Conservation (phyloP, 305 asterid species). For the Fraxinus ornus region DNA sequence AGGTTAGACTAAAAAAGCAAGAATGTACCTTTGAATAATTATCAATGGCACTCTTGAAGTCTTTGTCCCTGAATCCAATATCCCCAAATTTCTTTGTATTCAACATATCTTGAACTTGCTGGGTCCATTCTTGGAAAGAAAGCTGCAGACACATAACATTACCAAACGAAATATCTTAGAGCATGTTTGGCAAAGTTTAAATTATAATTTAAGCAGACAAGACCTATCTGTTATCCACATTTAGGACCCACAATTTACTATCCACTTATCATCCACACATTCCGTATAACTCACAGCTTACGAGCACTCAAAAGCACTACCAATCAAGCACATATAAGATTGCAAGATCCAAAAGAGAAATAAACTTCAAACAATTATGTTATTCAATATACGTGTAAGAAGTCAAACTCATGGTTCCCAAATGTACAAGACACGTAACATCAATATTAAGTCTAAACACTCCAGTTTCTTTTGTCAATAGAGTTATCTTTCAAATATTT, state of each 20-base stretch:
- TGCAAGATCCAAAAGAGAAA: not conserved
- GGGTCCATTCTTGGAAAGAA: slow-evolving; percentile 99
- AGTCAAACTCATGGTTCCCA: not conserved
- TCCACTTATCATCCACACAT: not conserved
- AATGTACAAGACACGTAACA: not conserved
- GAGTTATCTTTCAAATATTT: not conserved
- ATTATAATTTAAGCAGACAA: not conserved
- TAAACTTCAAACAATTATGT: not conserved
- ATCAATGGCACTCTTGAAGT: slow-evolving; percentile 79
- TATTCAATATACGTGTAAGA: not conserved
- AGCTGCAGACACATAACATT: slow-evolving; percentile 47
- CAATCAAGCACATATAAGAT: not conserved
- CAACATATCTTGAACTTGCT: slow-evolving; percentile 97
- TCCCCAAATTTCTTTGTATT: slow-evolving; percentile 95
- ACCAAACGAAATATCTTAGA: not conserved
- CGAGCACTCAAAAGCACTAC: not conserved
- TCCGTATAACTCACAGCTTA: not conserved
- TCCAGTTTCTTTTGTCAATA: not conserved
- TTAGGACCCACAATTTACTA: not conserved
- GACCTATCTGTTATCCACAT: not conserved
- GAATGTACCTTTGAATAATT: slow-evolving; percentile 79
- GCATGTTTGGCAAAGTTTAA: not conserved
- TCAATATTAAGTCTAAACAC: not conserved
- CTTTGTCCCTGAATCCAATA: slow-evolving; percentile 89
- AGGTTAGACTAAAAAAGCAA: not conserved